Base-by-base conservation (phyloP, 1,284 basidiomycete genomes). In the Ustilago curta region DNA sequence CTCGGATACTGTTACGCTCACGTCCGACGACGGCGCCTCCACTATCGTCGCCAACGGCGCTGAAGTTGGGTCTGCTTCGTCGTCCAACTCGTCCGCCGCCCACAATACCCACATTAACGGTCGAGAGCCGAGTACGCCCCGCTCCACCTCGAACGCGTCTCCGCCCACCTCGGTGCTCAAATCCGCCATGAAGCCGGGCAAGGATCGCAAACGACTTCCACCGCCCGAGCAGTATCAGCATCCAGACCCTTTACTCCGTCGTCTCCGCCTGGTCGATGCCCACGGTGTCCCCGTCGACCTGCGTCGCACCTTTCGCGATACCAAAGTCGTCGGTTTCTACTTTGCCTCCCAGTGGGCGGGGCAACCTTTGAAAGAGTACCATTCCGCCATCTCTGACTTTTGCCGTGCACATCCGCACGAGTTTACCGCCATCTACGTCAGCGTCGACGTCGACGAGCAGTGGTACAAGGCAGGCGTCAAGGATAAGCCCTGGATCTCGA, bases 301-400 rank as follows among this genome's bases (percentile, higher is more conserved):
- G 32, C 52, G 70, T 42, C 47, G 53, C 8, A 71, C 75, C 23
- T 85, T 86, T 58, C 72, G 79, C 31, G 84, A 85, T 21, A 67
- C 79, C 25, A 82, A 85, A 57, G 68, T 85, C 11, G 83, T 86
- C 31, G 70, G 79, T 8, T 86, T 86, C 72, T 83, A 85, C 69
- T 86, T 86, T 51, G 83, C 80, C 16, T 78, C 80, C 8, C 79
- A 83, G 69, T 85, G 73, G 81, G 83, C 74, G 1, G 76, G 69
- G 8, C 56, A 72, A 19, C 69, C 75, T 25, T 47, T 70, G 29
- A 79, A 81, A 58, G 77, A 79, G 60, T 76, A 80, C 35, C 73
- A 83, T 43, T 68, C 74, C 59, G 64, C 74, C 23, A 83, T 85
- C 35, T 53, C 63, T 1, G 59, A 79, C 6, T 81, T 86, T 18